phyloP scores from a whole-genome alignment of 306 rosid genomes.

The Cyamopsis tetragonoloba region DNA sequence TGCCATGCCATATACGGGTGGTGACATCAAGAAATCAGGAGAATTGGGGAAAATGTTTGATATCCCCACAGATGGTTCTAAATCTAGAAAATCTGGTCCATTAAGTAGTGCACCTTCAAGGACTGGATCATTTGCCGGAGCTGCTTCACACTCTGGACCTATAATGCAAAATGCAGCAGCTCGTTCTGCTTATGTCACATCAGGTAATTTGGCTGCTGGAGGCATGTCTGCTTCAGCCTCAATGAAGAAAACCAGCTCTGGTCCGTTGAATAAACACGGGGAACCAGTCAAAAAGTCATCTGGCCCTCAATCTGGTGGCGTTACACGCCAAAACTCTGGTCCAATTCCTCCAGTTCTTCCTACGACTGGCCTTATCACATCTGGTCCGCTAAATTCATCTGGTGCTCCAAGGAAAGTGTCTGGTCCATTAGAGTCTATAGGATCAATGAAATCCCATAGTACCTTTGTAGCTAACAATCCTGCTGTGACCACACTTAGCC shows the following conservation, averaged over 20 bases:
- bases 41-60: slow-evolving; percentile 99
- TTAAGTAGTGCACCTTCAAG: slow-evolving; percentile 68
- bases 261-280: slow-evolving; percentile 93
- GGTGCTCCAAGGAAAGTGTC: slow-evolving; percentile 98
- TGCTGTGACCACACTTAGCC: slow-evolving; percentile 74
- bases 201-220: slow-evolving; percentile 68
- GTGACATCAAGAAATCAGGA: slow-evolving; percentile 92
- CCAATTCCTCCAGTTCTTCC: slow-evolving; percentile 92
- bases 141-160: slow-evolving; percentile 94
- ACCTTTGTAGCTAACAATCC: slow-evolving; percentile 58
- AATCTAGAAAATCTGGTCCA: slow-evolving; percentile 94
- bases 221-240: slow-evolving; percentile 75
- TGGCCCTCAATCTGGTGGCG: slow-evolving; percentile 98
- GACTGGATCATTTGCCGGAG: slow-evolving; percentile 94
- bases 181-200: slow-evolving; percentile 66
- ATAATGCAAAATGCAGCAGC: slow-evolving; percentile 67
- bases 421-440: slow-evolving; percentile 79
- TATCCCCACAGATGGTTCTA: slow-evolving; percentile 83
- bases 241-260: slow-evolving; percentile 83
- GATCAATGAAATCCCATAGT: slow-evolving; percentile 69
- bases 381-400: slow-evolving; percentile 93
- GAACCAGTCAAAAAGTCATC: slow-evolving; percentile 94
- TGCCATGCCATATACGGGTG: slow-evolving; percentile 96
- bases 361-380: slow-evolving; percentile 90
- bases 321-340: slow-evolving; percentile 97